phyloP scores from a whole-genome alignment of 805 yeast genomes.

The Ogataea paraovalis region DNA sequence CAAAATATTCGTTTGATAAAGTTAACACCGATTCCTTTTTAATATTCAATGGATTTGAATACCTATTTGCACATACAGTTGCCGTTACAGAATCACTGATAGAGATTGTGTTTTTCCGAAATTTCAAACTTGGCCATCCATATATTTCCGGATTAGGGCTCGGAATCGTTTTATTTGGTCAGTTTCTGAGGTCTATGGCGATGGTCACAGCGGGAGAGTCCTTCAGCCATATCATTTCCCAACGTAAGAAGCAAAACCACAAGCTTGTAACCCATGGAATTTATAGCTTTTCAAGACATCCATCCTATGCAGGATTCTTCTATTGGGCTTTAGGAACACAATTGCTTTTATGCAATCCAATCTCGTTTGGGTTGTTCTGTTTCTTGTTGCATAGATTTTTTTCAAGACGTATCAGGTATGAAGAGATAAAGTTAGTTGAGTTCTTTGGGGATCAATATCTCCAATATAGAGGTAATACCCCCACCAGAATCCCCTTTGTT shows the following conservation, averaged over 20 bases:
- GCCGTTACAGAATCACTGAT: conserved; percentile 50
- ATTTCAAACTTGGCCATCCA: conserved; percentile 22
- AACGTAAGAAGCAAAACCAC: conserved; percentile 51
- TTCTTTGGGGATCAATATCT: conserved; percentile 73
- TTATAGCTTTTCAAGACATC: conserved; percentile 70
- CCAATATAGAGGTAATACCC: conserved; percentile 44
- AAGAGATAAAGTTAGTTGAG: conserved; percentile 58
- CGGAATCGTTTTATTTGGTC: conserved; percentile 52
- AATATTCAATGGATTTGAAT: conserved; percentile 58
- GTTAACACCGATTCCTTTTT: conserved; percentile 69
- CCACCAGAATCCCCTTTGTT: conserved; percentile 65
- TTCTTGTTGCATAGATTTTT: conserved; percentile 68
- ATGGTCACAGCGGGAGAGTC: conserved; percentile 87
- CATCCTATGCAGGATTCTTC: conserved; percentile 86
- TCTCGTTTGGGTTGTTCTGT: conserved; percentile 52
- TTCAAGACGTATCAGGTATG: conserved; percentile 57
- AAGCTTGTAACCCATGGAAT: conserved; percentile 69
- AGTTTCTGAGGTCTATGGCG: conserved; percentile 62
- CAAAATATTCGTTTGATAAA: conserved; percentile 61
- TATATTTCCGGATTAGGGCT: conserved; percentile 41
- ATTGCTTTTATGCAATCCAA: conserved; percentile 60
- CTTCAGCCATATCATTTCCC: conserved; percentile 76
- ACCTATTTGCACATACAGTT: conserved; percentile 50
- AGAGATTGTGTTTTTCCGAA: conserved; percentile 40
- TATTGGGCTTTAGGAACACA: conserved; percentile 94